A percentile compares a stretch with the other conserved stretches of the same genome.
Conservation (phyloP, 1,284 basidiomycete species). For the Lignosus rhinocerotis region DNA sequence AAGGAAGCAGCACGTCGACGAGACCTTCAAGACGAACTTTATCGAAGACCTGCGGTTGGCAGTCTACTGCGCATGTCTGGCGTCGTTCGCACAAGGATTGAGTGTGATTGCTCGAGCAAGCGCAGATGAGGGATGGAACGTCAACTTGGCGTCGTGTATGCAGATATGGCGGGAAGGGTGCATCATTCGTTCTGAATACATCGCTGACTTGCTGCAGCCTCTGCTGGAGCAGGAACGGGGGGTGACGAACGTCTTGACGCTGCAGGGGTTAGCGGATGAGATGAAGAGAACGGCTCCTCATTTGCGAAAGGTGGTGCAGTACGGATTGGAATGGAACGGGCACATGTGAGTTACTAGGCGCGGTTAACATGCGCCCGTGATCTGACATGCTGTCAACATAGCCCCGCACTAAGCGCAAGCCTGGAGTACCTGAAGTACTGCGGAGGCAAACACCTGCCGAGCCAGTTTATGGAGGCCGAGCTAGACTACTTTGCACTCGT, state of each 20-base stretch:
- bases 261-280: constrained; percentile 22
- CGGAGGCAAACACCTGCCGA: constrained; percentile 24
- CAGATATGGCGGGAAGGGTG: constrained; percentile 28
- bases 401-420: constrained; percentile 24
- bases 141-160: constrained; percentile 21
- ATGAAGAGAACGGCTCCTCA: constrained; percentile 18
- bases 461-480: constrained; percentile 29
- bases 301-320: constrained; percentile 20
- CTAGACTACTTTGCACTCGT: constrained; percentile 27
- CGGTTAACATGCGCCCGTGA: background rate
- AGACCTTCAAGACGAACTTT: constrained; percentile 12
- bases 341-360: constrained; percentile 22
- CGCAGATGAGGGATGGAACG: constrained; percentile 25
- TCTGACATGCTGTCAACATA: background rate
- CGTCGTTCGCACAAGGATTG: constrained; percentile 26
- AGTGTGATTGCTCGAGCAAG: constrained; percentile 27
- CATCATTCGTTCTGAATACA: constrained; percentile 27
- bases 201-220: constrained; percentile 25
- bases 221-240: constrained; percentile 16
- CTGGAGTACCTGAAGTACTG: constrained; percentile 28
- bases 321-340: constrained; percentile 22
- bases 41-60: constrained; percentile 23
- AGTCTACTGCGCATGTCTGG: constrained; percentile 23
- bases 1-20: constrained; percentile 22
- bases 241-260: constrained; percentile 19